phyloP scores from a whole-genome alignment of 78 protist genomes.

The Emiliania huxleyi region DNA sequence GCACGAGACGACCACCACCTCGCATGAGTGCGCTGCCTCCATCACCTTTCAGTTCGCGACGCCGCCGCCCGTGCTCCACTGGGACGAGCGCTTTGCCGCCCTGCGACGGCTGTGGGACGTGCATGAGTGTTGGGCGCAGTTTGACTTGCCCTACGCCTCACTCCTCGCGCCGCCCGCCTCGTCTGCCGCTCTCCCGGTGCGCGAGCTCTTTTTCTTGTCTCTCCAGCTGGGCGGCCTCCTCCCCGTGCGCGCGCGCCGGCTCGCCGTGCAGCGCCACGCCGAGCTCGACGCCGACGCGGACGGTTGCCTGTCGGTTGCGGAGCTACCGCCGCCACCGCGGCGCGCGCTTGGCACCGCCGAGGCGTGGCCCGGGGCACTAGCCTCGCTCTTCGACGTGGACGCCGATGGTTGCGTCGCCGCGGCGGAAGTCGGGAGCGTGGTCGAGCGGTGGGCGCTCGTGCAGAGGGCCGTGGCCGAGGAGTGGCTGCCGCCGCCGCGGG shows the following conservation, averaged over 20 bases:
- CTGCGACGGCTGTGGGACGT: neutral
- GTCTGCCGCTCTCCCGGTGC: neutral
- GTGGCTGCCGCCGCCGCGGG: neutral
- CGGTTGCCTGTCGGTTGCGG: neutral
- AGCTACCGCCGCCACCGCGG: neutral
- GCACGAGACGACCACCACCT: neutral
- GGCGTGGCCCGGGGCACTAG: neutral
- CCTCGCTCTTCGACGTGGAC: neutral
- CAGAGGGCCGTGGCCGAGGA: neutral
- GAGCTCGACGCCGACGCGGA: neutral
- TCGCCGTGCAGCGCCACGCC: neutral
- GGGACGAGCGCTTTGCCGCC: neutral
- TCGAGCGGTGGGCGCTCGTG: neutral
- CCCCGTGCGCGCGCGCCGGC: neutral
- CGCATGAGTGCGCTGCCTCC: neutral
- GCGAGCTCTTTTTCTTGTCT: neutral
- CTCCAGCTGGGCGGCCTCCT: neutral
- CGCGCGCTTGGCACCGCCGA: neutral
- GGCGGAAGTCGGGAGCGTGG: neutral
- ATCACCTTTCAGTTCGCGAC: neutral
- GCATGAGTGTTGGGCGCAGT: neutral
- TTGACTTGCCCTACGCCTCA: neutral
- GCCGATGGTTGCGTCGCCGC: neutral
- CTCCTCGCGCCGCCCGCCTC: neutral
- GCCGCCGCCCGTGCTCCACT: neutral